Conservation (phyloP, 768 basidiomycete species). For the Phylloporus rhodoxanthus region DNA sequence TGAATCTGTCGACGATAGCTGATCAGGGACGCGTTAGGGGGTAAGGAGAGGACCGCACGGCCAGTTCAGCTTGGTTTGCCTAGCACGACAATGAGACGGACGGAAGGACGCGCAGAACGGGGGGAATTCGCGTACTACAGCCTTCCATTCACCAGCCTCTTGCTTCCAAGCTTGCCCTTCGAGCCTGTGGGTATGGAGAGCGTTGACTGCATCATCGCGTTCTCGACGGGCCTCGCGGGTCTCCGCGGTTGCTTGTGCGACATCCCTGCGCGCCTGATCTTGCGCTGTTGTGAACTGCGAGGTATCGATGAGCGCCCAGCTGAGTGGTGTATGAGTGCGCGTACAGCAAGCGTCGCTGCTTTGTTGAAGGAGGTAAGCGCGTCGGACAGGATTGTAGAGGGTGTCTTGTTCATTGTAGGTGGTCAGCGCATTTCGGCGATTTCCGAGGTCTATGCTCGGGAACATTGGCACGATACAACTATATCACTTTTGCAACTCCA, state of each 20-base stretch:
- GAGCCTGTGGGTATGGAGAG: slow-evolving; percentile 39
- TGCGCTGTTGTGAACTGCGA: slow-evolving; percentile 51
- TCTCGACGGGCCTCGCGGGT: slow-evolving; percentile 43
- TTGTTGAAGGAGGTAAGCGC: slow-evolving; percentile 38
- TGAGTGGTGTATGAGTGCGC: slow-evolving; percentile 6
- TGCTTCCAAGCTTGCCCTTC: slow-evolving; percentile 48
- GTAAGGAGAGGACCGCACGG: slow-evolving; percentile 34
- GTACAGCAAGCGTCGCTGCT: slow-evolving; percentile 37
- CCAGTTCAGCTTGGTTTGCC: slow-evolving; percentile 53
- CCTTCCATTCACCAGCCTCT: slow-evolving; percentile 35
- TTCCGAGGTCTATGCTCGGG: slow-evolving; percentile 9
- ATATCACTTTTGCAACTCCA: slow-evolving; percentile 30
- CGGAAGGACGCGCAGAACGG: slow-evolving; percentile 8
- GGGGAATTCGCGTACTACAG: slow-evolving; percentile 40
- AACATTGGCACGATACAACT: slow-evolving; percentile 6
- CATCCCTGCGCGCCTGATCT: slow-evolving; percentile 48
- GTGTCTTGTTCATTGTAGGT: slow-evolving; percentile 27
- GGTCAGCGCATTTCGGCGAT: slow-evolving; percentile 20
- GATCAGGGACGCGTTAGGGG: neutral
- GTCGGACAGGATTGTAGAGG: slow-evolving; percentile 36
- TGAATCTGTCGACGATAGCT: slow-evolving; percentile 38
- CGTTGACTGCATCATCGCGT: slow-evolving; percentile 44
- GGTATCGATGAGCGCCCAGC: slow-evolving; percentile 1
- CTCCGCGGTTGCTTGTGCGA: slow-evolving; percentile 44
- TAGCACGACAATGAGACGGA: slow-evolving; percentile 19